Base-by-base conservation (phyloP, 768 basidiomycete genomes). In the Psilocybe sp. region DNA sequence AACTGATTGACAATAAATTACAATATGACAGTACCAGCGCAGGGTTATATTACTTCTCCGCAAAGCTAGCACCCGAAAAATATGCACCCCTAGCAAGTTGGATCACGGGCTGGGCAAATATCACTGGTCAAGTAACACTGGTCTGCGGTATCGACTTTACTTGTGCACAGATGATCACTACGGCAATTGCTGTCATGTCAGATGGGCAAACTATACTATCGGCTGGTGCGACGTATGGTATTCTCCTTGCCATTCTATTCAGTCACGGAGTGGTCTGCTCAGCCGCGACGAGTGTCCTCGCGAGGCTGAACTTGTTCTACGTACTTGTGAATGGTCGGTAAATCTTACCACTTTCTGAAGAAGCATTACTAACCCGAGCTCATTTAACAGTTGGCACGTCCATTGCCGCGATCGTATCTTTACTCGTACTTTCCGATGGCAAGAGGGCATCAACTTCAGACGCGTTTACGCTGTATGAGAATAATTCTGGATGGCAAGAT, bases 131-230 rank as follows among this genome's bases (percentile, higher is more conserved):
- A 51, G 61, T 72, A 14, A 75, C 83, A 1, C 75, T 87, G 5
- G 84, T 89, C 40, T 86, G 84, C 59, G 85, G 82, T 5, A 89
- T 89, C 46, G 87, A 88, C 60, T 87, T 81, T 52, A 86, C 84
- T 16, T 87, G 85, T 52, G 86, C 86, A 6, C 84, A 88, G 64
- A 88, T 88, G 86, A 86, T 88, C 49, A 78, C 85, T 11, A 84
- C 83, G 8, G 85, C 84, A 1, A 78, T 89, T 36, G 74, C 80
- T 9, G 84, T 88, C 1, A 70, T 70, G 34, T 77, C 83, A 4
- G 71, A 84, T 55, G 84, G 82, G 12, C 63, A 69, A 11, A 68
- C 72, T 16, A 68, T 75, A 39, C 65, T 84, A n/a, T 74, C 78
- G 41, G 52, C 75, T 15, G 85, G 84, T 1, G 76, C 82, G 2